phyloP scores from a whole-genome alignment of 2,329 filamentous ascomycete species.

The Cordyceps farinosa region DNA sequence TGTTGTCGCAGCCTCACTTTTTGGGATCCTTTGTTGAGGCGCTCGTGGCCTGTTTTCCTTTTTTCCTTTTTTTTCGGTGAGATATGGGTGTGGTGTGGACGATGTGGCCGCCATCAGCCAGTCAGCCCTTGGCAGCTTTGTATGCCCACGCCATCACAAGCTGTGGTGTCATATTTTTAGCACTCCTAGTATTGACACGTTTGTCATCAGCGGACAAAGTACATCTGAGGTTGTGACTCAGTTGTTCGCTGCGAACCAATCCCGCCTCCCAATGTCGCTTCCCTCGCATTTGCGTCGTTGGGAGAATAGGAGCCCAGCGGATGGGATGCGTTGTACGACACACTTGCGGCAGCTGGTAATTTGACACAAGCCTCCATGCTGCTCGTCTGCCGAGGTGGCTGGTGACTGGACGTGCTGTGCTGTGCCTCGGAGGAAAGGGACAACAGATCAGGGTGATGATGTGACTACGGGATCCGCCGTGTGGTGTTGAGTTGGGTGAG shows the following conservation, averaged over 20 bases:
- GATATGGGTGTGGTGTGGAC: conserved; percentile 1
- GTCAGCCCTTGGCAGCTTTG: conserved; percentile 7
- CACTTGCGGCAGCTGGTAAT: background rate
- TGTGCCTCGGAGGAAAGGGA: background rate
- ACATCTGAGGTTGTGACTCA: background rate
- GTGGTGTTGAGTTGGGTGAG: background rate
- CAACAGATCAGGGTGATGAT: background rate
- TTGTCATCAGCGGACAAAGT: background rate
- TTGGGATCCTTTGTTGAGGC: conserved; percentile 4
- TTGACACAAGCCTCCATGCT: background rate
- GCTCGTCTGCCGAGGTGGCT: background rate
- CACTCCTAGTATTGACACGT: background rate
- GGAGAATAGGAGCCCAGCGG: background rate
- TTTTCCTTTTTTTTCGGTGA: background rate
- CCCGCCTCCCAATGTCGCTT: background rate
- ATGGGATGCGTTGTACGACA: background rate
- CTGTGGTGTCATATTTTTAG: background rate
- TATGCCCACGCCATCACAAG: background rate
- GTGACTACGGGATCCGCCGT: background rate
- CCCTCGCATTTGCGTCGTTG: background rate
- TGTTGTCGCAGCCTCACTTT: background rate
- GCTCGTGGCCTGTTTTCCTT: background rate
- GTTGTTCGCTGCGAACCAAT: background rate
- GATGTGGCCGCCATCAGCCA: conserved; percentile 1
- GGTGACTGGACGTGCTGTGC: background rate